These are phyloP conservation scores for Mucor plumbeus DNA, from an alignment of 371 early-diverging fungal species.

Conservation along the genomic window DNA sequence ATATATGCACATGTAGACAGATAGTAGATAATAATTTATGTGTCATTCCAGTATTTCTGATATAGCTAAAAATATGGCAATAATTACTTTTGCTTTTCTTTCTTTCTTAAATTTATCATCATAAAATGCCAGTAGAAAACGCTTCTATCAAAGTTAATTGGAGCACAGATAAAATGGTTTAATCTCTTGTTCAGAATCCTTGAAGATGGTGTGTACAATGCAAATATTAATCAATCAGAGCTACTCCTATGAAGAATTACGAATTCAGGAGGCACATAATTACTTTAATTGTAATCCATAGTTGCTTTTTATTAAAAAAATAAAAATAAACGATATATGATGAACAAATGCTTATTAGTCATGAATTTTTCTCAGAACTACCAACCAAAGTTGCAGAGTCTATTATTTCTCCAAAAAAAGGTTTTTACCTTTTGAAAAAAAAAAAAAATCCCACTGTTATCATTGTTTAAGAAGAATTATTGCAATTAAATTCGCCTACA, in stretches of 20 bases:
- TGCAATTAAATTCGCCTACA: slow-evolving; percentile 21
- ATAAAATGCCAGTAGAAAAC: slow-evolving; percentile 26
- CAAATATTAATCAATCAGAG: background rate
- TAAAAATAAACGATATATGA: slow-evolving; percentile 24
- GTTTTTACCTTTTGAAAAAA: background rate
- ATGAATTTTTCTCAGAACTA: slow-evolving; percentile 19
- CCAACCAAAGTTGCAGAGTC: slow-evolving; percentile 21
- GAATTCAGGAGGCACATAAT: slow-evolving; percentile 44
- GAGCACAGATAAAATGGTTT: slow-evolving; percentile 13
- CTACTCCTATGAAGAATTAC: slow-evolving; percentile 19
- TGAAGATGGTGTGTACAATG: slow-evolving; percentile 1
- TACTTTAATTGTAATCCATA: background rate
- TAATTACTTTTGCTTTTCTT: background rate
- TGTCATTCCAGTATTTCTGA: background rate
- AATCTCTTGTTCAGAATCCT: background rate
- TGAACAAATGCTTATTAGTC: slow-evolving; percentile 21
- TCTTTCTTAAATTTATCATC: background rate
- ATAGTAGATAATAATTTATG: no score
- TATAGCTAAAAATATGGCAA: background rate
- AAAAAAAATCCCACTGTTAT: background rate
- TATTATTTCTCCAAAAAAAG: slow-evolving; percentile 12
- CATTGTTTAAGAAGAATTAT: slow-evolving; percentile 13
- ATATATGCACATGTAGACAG: background rate
- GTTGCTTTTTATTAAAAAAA: background rate
- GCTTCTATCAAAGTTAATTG: slow-evolving; percentile 15